phyloP scores from a whole-genome alignment of 2,329 filamentous ascomycete species.

The Akanthomyces uredinophilus region DNA sequence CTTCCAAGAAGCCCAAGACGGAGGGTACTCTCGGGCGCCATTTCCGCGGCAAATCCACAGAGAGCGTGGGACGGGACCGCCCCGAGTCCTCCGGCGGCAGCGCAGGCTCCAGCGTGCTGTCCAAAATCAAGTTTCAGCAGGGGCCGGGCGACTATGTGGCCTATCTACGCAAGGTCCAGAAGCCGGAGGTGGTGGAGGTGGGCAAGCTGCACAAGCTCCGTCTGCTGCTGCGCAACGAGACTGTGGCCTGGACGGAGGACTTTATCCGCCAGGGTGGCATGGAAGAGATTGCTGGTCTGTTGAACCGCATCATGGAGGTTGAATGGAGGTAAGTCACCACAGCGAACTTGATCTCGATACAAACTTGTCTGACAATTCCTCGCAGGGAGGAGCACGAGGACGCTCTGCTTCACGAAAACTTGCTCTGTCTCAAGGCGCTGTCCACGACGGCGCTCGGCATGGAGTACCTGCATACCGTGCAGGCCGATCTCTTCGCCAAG shows the following conservation, averaged over 20 bases:
- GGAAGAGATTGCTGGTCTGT: conserved; percentile 79
- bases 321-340: conserved; percentile 77
- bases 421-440: conserved; percentile 89
- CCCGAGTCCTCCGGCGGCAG: conserved; percentile 45
- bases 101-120: conserved; percentile 53
- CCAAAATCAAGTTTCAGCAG: conserved; percentile 68
- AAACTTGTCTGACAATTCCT: conserved; percentile 18
- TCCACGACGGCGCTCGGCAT: conserved; percentile 87
- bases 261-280: conserved; percentile 89
- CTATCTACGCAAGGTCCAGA: conserved; percentile 75
- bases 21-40: conserved; percentile 58
- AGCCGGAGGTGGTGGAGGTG: conserved; percentile 83
- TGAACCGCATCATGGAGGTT: conserved; percentile 89
- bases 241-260: conserved; percentile 88
- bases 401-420: conserved; percentile 80
- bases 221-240: conserved; percentile 86
- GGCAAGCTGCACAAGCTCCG: conserved; percentile 91
- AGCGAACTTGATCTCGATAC: neutral
- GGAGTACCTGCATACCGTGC: conserved; percentile 73
- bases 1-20: conserved; percentile 66
- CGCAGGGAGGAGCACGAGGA: conserved; percentile 91
- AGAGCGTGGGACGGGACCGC: conserved; percentile 60
- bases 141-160: conserved; percentile 78
- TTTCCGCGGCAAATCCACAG: conserved; percentile 66
- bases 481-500: conserved; percentile 76